Percentiles rank a stretch among this genome's conserved stretches.
phyloP scores from a whole-genome alignment of 371 early-diverging fungal species.

The Mortierella sp. region DNA sequence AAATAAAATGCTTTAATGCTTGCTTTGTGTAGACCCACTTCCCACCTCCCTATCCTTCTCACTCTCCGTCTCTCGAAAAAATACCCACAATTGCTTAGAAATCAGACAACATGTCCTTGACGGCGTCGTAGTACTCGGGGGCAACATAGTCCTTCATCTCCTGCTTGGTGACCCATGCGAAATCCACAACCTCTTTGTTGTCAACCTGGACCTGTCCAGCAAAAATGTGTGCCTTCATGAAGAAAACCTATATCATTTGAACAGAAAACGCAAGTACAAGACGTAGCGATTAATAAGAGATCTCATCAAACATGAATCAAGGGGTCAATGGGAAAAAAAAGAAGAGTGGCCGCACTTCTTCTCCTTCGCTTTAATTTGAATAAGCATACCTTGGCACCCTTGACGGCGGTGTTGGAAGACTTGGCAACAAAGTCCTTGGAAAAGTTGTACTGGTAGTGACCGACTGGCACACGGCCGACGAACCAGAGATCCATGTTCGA shows the following conservation, averaged over 20 bases:
- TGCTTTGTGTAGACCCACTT: background rate
- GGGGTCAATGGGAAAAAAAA: background rate
- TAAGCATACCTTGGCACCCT: constrained; percentile 58
- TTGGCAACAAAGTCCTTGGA: constrained; percentile 53
- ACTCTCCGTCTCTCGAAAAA: background rate
- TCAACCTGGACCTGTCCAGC: constrained; percentile 80
- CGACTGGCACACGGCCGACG: constrained; percentile 81
- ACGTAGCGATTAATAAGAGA: background rate
- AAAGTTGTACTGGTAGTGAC: constrained; percentile 70
- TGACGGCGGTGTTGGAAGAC: constrained; percentile 28
- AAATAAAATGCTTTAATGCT: background rate
- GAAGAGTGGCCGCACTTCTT: background rate
- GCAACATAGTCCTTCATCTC: constrained; percentile 76
- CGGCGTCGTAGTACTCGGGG: constrained; percentile 79
- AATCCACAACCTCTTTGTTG: constrained; percentile 74
- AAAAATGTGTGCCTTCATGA: constrained; percentile 90
- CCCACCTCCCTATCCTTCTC: background rate
- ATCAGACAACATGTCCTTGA: constrained; percentile 83
- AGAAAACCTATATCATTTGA: constrained; percentile 70
- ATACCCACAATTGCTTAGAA: constrained; percentile 54
- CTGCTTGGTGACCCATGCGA: constrained; percentile 88
- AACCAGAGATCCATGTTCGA: constrained; percentile 78
- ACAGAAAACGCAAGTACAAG: constrained; percentile 10
- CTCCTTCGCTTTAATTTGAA: background rate
- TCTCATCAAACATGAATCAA: background rate